These are phyloP conservation scores for Spirogloea muscicola DNA, from an alignment of 139 green algal genomes.

Conservation along the genomic window DNA sequence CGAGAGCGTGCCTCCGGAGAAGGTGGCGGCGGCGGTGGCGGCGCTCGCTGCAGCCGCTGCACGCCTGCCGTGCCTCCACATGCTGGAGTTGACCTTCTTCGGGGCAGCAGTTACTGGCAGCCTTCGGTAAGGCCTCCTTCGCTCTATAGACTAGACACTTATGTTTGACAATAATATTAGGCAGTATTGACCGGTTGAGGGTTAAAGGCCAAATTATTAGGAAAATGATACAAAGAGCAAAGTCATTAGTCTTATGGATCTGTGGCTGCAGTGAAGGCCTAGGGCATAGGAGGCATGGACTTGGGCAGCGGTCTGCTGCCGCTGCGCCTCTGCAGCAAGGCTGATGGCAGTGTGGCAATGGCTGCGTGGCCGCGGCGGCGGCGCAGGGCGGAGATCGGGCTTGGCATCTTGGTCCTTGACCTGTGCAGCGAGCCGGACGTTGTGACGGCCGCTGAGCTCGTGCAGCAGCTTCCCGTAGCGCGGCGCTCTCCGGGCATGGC, in stretches of 20 bases:
- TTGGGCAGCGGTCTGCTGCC: too few relatives aligned
- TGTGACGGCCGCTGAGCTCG: slow-evolving; percentile 1
- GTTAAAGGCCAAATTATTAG: too few relatives aligned
- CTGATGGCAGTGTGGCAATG: too few relatives aligned
- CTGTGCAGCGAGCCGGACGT: slow-evolving; percentile 15
- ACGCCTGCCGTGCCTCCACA: slow-evolving; percentile 50
- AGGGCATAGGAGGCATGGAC: too few relatives aligned
- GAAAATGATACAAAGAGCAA: too few relatives aligned
- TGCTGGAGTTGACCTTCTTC: slow-evolving; percentile 68
- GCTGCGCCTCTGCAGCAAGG: too few relatives aligned
- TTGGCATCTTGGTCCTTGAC: slow-evolving; percentile 28
- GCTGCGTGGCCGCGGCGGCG: too few relatives aligned
- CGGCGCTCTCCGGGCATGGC: neutral
- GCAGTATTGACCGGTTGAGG: too few relatives aligned
- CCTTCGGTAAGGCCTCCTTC: neutral
- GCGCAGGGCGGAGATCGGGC: neutral
- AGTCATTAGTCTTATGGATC: too few relatives aligned
- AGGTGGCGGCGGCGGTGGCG: neutral
- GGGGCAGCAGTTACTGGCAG: slow-evolving; percentile 14
- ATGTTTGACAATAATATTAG: too few relatives aligned
- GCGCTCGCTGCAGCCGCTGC: slow-evolving; percentile 14
- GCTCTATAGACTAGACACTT: too few relatives aligned
- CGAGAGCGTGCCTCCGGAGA: neutral
- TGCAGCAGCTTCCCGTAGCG: neutral
- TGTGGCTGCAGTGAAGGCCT: too few relatives aligned